phyloP scores from a whole-genome alignment of 2,329 filamentous ascomycete species.

The Xylariaceae sp. region DNA sequence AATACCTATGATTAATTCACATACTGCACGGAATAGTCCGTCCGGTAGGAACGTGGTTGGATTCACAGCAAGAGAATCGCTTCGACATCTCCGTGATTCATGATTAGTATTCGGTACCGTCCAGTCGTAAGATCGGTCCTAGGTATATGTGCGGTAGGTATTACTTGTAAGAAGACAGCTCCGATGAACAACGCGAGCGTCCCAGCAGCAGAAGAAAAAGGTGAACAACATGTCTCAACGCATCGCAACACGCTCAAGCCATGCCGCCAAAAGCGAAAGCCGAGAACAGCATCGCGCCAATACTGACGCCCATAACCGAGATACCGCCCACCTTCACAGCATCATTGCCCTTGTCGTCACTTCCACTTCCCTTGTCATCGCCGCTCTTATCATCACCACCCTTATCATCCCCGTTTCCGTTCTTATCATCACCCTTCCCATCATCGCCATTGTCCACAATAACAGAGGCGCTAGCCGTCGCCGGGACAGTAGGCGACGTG shows the following conservation, averaged over 20 bases:
- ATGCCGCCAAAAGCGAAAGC: not conserved
- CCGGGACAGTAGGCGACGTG: slow-evolving; percentile 15
- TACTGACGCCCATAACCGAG: not conserved
- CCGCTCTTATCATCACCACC: not conserved
- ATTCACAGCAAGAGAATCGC: not conserved
- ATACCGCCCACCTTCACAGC: not conserved
- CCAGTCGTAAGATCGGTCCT: not conserved
- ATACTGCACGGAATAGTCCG: not conserved
- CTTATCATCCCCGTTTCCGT: not conserved
- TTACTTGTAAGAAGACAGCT: not conserved
- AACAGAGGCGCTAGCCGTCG: slow-evolving; percentile 32
- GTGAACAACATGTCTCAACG: not conserved
- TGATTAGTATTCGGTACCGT: not conserved
- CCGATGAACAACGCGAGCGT: not conserved
- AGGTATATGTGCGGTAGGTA: not conserved
- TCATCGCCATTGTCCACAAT: slow-evolving; percentile 19
- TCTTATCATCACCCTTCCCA: not conserved
- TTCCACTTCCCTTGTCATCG: not conserved
- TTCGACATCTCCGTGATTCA: not conserved
- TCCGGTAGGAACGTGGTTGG: not conserved
- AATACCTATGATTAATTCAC: not conserved
- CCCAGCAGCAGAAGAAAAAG: too few relatives aligned
- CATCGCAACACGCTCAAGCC: not conserved
- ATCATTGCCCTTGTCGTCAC: not conserved
- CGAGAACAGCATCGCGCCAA: not conserved